phyloP scores from a whole-genome alignment of 2,329 filamentous ascomycete genomes.

The Apiospora malaysiana region DNA sequence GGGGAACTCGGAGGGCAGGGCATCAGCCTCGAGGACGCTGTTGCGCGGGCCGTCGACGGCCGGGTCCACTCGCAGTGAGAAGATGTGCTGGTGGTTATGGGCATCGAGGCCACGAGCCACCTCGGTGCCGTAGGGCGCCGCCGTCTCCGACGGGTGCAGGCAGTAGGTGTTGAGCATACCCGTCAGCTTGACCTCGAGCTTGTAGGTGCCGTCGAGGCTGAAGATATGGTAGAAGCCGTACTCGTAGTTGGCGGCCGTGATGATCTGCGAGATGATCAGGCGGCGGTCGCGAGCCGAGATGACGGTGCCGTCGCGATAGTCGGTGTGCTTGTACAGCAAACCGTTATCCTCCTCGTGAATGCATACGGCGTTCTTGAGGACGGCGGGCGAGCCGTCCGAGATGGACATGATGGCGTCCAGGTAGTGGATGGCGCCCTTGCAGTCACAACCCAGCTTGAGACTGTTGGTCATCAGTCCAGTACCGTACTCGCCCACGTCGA shows the following conservation, averaged over 20 bases:
- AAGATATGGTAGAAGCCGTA: slow-evolving; percentile 28
- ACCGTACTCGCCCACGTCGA: slow-evolving; percentile 67
- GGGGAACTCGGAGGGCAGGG: slow-evolving; percentile 57
- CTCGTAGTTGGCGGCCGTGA: slow-evolving; percentile 28
- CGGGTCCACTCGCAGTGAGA: slow-evolving; percentile 70
- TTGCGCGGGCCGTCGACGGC: slow-evolving; percentile 59
- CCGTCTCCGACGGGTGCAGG: slow-evolving; percentile 26
- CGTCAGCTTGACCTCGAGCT: slow-evolving; percentile 28
- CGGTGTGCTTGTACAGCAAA: slow-evolving; percentile 77
- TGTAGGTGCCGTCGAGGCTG: slow-evolving; percentile 29
- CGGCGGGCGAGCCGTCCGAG: slow-evolving; percentile 68
- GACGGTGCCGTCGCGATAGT: slow-evolving; percentile 68
- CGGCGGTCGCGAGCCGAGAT: slow-evolving; percentile 24
- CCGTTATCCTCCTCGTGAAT: slow-evolving; percentile 79
- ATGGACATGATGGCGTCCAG: slow-evolving; percentile 63
- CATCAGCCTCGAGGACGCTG: slow-evolving; percentile 61
- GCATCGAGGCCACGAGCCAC: slow-evolving; percentile 22
- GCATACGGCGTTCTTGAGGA: slow-evolving; percentile 80
- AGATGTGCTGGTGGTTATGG: slow-evolving; percentile 75
- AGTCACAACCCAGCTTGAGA: slow-evolving; percentile 66
- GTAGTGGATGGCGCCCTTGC: slow-evolving; percentile 70
- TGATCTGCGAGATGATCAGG: slow-evolving; percentile 26
- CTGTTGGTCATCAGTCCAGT: slow-evolving; percentile 70
- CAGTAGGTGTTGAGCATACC: slow-evolving; percentile 30
- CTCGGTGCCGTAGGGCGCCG: slow-evolving; percentile 25